Base-by-base conservation (phyloP, 352 stramenopile genomes). In the Pythium dissimile region DNA sequence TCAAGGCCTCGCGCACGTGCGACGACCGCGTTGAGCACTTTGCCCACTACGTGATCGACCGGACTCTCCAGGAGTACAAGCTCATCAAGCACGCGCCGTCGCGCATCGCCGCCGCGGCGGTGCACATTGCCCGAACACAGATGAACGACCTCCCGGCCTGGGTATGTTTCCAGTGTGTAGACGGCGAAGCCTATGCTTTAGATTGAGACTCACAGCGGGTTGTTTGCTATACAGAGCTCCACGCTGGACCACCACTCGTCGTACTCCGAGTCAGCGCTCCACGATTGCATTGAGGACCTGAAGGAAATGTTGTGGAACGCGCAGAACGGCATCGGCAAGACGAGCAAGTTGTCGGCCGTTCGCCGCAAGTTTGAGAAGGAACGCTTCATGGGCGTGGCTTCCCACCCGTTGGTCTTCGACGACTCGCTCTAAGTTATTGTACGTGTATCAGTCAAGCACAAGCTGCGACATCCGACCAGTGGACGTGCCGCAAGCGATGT, bases 61-160 rank as follows among this genome's bases (percentile, higher is more conserved):
- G 97, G 26, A 98, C 89, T 41, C 77, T 99, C 41, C 96, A 99
- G 78, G 97, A 99, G 75, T 99, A 99, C 84, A 94, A 96, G 59
- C 75, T 99, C 72, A 88, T 99, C 43, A 92, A 98, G 57, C 98
- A 98, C 72, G 65, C 97, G 42, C 98, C 98, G 1, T 99, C 97
- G 32, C 94, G 96, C 44, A 87, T 99, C 49, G 97, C 97, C 4
- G 96, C 97, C 24, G 89, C 96, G 5, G 95, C 97, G 28, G 95
- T 99, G 20, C 97, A 99, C 65, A 94, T 99, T 65, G 97, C 98
- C 9, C 77, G 81, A 26, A 85, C 71, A 24, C 80, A 92, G 43
- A 92, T 95, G 85, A 60, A 70, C 15, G 79, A 89, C 45, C 51
- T 77, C 16, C 85, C 85, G 31, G 75, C 69, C 42, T 95, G 85